phyloP scores from a whole-genome alignment of 139 green algal species.

The Trebouxia sp. region DNA sequence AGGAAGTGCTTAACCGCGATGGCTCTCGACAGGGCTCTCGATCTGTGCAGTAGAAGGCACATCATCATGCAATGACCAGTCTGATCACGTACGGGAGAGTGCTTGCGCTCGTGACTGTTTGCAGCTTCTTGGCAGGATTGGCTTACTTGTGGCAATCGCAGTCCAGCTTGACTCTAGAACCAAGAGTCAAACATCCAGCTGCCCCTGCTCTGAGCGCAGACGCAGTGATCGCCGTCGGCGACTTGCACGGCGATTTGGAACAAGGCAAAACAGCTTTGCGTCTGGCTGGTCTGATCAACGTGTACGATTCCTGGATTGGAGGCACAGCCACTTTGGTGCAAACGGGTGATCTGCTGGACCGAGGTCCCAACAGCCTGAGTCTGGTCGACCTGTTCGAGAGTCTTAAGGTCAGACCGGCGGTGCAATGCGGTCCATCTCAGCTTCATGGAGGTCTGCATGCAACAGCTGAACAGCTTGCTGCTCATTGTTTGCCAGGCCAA shows the following conservation, averaged over 20 bases:
- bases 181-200: neutral
- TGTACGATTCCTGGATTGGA: conserved; percentile 24
- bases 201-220: neutral
- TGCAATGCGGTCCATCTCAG: no score
- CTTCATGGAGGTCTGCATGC: no score
- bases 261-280: conserved; percentile 20
- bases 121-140: neutral
- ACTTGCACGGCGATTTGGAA: conserved; percentile 39
- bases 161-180: neutral
- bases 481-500: neutral
- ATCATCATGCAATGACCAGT: neutral
- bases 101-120: neutral
- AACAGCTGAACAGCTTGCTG: neutral
- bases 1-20: no score
- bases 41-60: no score
- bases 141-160: neutral
- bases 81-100: neutral
- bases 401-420: conserved; percentile 26
- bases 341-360: conserved; percentile 43
- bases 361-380: conserved; percentile 32
- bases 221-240: conserved; percentile 21
- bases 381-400: conserved; percentile 30
- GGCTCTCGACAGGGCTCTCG: no score
- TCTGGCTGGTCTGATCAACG: conserved; percentile 24
- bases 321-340: conserved; percentile 37